Evolutionary conservation across 2,329 filamentous ascomycete species (phyloP), one percentile per base, ranked within the genome.

Genomic region (Plectosphaerella cucumerina): DNA sequence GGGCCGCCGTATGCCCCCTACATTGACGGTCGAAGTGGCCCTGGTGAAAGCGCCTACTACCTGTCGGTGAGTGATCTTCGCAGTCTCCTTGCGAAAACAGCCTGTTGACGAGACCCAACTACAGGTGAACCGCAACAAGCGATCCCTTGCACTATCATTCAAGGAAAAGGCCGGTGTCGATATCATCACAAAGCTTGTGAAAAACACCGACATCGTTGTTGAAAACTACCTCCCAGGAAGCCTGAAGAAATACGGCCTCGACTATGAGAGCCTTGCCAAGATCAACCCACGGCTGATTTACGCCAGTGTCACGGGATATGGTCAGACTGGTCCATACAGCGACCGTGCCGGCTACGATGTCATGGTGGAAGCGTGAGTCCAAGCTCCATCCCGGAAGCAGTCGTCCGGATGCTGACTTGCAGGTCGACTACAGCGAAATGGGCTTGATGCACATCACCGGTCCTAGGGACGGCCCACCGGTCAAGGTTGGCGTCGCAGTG

Each of bases 41-140:
- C 89, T 1, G 94, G 94, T 21, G 94, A 99, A 69, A 94, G 90
- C 56, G 94, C 94, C 11, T 99, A 99, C 66, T 99, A 95, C 62
- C 75, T 99, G 26, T 85, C 87, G 47, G 94, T 96, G 78, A 55
- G 78, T 26, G n/a, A 39, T 51, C 1, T 35, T 14, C 23, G 2
- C 6, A 21, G 12, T 14, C 8, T 15, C 6, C 80, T 83, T 11
- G 73, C 79, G 34, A 17, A n/a, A 35, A 14, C 9, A 14, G 22
- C 42, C 22, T 9, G n/a, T 23, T 26, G 12, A 23, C 14, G 8
- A 31, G 6, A 8, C 23, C 15, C 17, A 8, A 18, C 6, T 22
- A 10, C 17, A 54, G 47, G 82, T 85, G 31, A 86, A 87, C 56
- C 81, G 85, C 35, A 88, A 88, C 69, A 88, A 88, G 62, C 85